A percentile compares a stretch with the other conserved stretches of the same genome.
Conservation (phyloP, 1,284 basidiomycete species). For the Pisolithus thermaeus region DNA sequence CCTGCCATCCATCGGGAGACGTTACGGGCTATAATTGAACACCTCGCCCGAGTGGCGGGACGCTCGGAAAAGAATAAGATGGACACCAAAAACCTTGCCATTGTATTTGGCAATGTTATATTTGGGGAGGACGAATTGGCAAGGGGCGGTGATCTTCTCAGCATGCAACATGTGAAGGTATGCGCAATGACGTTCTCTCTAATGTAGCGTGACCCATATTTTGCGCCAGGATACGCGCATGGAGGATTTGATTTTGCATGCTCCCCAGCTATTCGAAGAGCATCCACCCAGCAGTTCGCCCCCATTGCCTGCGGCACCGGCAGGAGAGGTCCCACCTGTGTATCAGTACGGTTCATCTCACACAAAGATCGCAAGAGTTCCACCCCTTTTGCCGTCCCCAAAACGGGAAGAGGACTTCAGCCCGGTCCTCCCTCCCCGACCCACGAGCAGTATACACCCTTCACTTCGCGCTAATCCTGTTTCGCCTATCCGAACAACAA, state of each 20-base stretch:
- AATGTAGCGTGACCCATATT: conserved; percentile 1
- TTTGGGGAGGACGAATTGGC: conserved; percentile 88
- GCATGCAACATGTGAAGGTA: conserved; percentile 70
- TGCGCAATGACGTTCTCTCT: conserved; percentile 1
- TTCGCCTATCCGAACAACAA: conserved; percentile 34
- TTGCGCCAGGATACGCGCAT: conserved; percentile 71
- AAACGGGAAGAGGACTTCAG: conserved; percentile 59
- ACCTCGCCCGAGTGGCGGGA: conserved; percentile 74
- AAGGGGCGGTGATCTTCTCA: conserved; percentile 67
- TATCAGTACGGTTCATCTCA: conserved; percentile 63
- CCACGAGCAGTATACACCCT: conserved; percentile 72
- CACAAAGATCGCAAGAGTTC: conserved; percentile 52
- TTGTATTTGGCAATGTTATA: conserved; percentile 79
- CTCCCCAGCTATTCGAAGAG: conserved; percentile 59
- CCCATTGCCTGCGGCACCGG: conserved; percentile 61
- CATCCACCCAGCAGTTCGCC: conserved; percentile 39
- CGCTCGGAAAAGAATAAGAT: conserved; percentile 84
- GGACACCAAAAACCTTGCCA: conserved; percentile 86
- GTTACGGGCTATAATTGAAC: conserved; percentile 82
- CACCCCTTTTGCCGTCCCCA: conserved; percentile 25
- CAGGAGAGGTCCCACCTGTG: conserved; percentile 48
- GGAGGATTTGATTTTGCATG: conserved; percentile 79
- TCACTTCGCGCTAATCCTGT: conserved; percentile 48
- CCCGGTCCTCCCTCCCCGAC: conserved; percentile 60
- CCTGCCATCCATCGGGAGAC: conserved; percentile 88